A percentile compares a stretch with the other conserved stretches of the same genome.
These are phyloP conservation scores for Trichoderma sp. DNA, from an alignment of 2,329 filamentous ascomycete species.

Conservation along the genomic window DNA sequence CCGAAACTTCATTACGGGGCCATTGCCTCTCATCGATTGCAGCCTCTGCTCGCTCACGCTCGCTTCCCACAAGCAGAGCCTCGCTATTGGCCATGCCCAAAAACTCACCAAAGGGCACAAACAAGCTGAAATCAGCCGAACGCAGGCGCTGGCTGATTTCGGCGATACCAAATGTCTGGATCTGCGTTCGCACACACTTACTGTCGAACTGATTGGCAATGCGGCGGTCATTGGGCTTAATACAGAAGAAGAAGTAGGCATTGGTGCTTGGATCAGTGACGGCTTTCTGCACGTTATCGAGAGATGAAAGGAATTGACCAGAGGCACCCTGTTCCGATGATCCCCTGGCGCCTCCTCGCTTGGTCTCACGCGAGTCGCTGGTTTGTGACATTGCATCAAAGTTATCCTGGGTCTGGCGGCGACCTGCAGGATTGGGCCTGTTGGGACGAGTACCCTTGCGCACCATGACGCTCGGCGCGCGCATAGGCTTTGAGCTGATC, in stretches of 20 bases:
- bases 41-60: constrained; percentile 86
- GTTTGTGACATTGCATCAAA: constrained; percentile 50
- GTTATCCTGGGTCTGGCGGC: constrained; percentile 45
- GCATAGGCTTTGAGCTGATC: constrained; percentile 91
- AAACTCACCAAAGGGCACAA: constrained; percentile 95
- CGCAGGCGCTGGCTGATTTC: constrained; percentile 93
- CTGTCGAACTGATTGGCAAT: constrained; percentile 99
- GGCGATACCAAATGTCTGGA: constrained; percentile 93
- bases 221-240: constrained; percentile 94
- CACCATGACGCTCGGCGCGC: constrained; percentile 89
- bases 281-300: constrained; percentile 89
- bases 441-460: constrained; percentile 60
- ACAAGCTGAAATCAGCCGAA: constrained; percentile 93
- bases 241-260: constrained; percentile 92
- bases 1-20: constrained; percentile 86
- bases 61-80: constrained; percentile 83
- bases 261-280: constrained; percentile 82
- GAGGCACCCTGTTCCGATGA: constrained; percentile 78
- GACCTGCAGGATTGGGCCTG: constrained; percentile 36
- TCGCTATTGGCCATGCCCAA: constrained; percentile 84
- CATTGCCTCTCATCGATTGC: constrained; percentile 92
- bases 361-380: constrained; percentile 50
- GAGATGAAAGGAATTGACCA: constrained; percentile 83
- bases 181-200: constrained; percentile 93
- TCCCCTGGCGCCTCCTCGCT: constrained; percentile 33